phyloP scores from a whole-genome alignment of 306 rosid species.

The Heteromeles arbutifolia region DNA sequence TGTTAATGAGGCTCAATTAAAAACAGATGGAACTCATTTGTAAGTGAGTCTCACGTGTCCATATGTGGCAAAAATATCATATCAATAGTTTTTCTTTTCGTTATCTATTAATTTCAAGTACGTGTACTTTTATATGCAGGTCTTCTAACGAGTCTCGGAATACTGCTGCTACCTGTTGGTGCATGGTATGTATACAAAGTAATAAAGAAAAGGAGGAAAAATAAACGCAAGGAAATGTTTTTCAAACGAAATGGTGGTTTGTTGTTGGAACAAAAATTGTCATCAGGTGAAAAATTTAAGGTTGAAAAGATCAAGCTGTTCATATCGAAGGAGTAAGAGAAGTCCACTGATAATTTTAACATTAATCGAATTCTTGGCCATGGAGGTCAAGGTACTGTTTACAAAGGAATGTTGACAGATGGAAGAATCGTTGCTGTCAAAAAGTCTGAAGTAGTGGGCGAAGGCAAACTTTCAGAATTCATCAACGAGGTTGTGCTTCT shows the following conservation, averaged over 20 bases:
- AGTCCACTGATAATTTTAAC: constrained; percentile 5
- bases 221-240: neutral
- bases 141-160: neutral
- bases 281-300: neutral
- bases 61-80: too few species aligned
- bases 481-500: constrained; percentile 5
- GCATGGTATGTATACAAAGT: neutral
- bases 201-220: neutral
- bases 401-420: neutral
- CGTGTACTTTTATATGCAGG: neutral
- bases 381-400: constrained; percentile 23
- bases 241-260: constrained; percentile 3
- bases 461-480: neutral
- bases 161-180: neutral
- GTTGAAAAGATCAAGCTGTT: constrained; percentile 1
- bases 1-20: too few species aligned
- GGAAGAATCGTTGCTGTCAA: constrained; percentile 17
- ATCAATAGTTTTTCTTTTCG: too few species aligned
- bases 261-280: neutral
- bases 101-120: too few species aligned
- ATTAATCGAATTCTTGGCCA: constrained; percentile 7
- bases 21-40: too few species aligned
- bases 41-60: too few species aligned
- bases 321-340: neutral
- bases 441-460: neutral